Evolutionary conservation across 768 basidiomycete genomes (phyloP), one percentile per base, ranked within the genome.

Genomic region (Obba rivulosa): DNA sequence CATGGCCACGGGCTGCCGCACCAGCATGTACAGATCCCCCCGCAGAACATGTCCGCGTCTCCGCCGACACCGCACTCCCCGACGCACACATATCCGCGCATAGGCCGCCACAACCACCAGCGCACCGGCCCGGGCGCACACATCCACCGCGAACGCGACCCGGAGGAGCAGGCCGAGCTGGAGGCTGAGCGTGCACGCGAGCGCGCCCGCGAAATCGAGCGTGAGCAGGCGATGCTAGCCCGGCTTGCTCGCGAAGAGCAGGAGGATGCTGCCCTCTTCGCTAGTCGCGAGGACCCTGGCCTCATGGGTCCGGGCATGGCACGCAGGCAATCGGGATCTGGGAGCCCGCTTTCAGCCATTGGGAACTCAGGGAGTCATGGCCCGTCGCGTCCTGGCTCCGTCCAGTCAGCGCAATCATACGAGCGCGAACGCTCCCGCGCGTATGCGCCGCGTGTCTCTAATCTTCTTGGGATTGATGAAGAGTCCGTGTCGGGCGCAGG

Each of bases 91-190:
- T 45, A 45, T 17, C 28, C 34, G 34, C 75, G 76, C 57, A 63
- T 74, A 41, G 28, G 28, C 5, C 17, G 46, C 20, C 86, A 86
- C 62, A 72, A 72, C 51, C 84, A 86, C 64, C 84, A 85, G 63
- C 80, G 82, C 46, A 59, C 82, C 57, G 83, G 82, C 7, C 81
- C 83, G 35, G 81, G 73, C 3, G 71, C 79, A 21, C 79, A 74
- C 55, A 70, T 83, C 41, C 76, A 74, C 54, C 61, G 65, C 34
- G 69, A 68, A 60, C 67, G 62, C 43, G 76, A 76, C 20, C 69
- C 76, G 59, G 77, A 76, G 48, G 69, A 51, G 21, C 44, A 56
- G 11, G 54, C 54, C 34, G 57, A 58, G 51, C 51, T 57, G 11
- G 43, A 56, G 43, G 49, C 55, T 9, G 62, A 60, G 34, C 54